Base-by-base conservation (phyloP, 2,329 filamentous ascomycete species). In the Hypoxylon sp. region DNA sequence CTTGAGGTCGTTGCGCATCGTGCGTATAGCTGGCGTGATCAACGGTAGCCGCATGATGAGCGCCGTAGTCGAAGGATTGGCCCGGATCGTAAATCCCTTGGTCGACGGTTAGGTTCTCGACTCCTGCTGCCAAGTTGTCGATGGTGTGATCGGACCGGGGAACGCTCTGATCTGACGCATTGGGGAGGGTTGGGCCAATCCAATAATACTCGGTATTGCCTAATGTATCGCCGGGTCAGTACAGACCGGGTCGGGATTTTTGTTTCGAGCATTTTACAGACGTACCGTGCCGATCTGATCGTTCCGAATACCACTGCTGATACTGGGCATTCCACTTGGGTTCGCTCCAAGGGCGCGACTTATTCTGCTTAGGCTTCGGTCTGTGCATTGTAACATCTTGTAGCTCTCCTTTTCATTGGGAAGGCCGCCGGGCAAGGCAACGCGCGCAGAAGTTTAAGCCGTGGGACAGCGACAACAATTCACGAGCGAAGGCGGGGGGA, bases 341-440 rank as follows among this genome's bases (percentile, higher is more conserved):
- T 10, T 66, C 63, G 54, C 66, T 70, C 67, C 68, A 69, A 51
- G 58, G 52, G 46, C 64, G 64, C 63, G 64, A 55, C 47, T 64
- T 47, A 46, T 55, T 65, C 63, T 60, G 55, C 56, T 69, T 66
- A 58, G 65, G 65, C 43, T 65, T 64, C 57, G 64, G 40, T 45
- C 50, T 62, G 48, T 62, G 66, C 69, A 71, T 71, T 64, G 66
- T 71, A 64, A 63, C 69, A 71, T 71, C 45, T 68, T 70, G 63
- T 55, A 63, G 49, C 54, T 57, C 48, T 56, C 43, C 43, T 56
- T 60, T 53, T 67, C 60, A 67, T 67, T 58, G 55, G 64, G 55
- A 60, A 59, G 43, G 29, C 47, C 38, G 57, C 41, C 58, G 31
- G 52, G 55, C 40, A 60, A 62, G 47, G 54, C 43, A 58, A 55